phyloP scores from a whole-genome alignment of 2,329 filamentous ascomycete genomes.

The Iodosphaeria phyllophila region DNA sequence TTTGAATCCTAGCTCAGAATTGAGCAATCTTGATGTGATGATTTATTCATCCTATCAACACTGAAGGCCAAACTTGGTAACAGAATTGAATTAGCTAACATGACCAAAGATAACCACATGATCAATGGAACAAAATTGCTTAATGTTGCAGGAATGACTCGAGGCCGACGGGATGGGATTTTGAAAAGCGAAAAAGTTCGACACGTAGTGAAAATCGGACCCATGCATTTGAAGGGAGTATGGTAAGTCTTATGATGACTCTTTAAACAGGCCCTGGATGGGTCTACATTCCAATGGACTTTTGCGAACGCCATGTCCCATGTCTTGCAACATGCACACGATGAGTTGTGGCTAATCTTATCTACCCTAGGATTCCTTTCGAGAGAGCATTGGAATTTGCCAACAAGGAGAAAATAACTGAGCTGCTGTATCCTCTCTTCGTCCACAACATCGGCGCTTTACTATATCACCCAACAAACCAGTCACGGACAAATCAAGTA shows the following conservation, averaged over 20 bases:
- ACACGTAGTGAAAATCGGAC: conserved; percentile 95
- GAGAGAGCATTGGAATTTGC: conserved; percentile 96
- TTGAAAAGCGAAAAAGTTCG: conserved; percentile 94
- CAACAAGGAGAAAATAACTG: conserved; percentile 98
- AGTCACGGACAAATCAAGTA: conserved; percentile 62
- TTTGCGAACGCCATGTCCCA: conserved; percentile 3
- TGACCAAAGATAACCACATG: conserved; percentile 48
- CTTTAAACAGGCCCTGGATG: conserved; percentile 1
- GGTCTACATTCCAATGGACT: conserved; percentile 2
- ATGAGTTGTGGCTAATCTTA: conserved; percentile 2
- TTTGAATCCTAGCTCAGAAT: too few species aligned
- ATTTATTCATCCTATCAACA: conserved; percentile 1
- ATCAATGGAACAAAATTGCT: conserved; percentile 96
- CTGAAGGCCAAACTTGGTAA: conserved; percentile 5
- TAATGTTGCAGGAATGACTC: conserved; percentile 96
- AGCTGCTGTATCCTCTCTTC: conserved; percentile 85
- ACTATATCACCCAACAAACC: conserved; percentile 84
- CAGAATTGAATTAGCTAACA: too few species aligned
- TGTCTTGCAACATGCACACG: background rate
- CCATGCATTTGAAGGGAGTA: conserved; percentile 96
- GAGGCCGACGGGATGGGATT: conserved; percentile 86
- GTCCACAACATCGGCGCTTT: conserved; percentile 92
- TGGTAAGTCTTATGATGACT: conserved; percentile 60
- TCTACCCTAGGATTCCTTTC: conserved; percentile 66
- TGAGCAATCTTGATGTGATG: conserved; percentile 1